Base-by-base conservation (phyloP, 768 basidiomycete species). In the Lyophyllum semitale region DNA sequence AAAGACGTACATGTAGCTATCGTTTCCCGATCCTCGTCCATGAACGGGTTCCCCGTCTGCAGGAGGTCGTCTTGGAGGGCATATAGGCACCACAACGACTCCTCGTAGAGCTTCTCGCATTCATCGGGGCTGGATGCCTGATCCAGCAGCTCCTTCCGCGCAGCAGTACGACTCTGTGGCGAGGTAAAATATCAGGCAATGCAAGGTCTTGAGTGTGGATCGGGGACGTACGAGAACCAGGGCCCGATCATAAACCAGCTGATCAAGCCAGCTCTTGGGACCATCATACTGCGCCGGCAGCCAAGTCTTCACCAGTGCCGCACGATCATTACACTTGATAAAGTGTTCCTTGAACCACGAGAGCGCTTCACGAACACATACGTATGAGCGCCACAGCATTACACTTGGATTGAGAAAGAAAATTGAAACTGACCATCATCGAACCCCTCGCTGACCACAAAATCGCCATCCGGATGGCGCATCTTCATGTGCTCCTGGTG, bases 301-400 rank as follows among this genome's bases (percentile, higher is more conserved):
- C 91, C 92, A 93, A 0, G 89, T 91, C 81, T 91, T 93, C 40
- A 93, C 89, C 17, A 91, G 70, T 44, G 92, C 87, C 17, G 93
- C 92, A 37, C 95, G 91, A 55, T 96, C 94, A 64, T 92, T 91
- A 65, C 93, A 96, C 67, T 95, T 95, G 64, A 95, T 85, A 69
- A 97, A 99, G 59, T 94, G 89, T 12, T 88, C 86, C 66, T 90
- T 91, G 74, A 97, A 95, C 95, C 95, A 99, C 49, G 84, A 73
- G 33, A 92, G 73, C 6, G 91, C 91, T 93, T 62, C 44, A 54
- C 25, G 51, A 29, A 29, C 53, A 59, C 13, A 64, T 54, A 48
- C 51, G 48, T 26, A 60, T 27, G n/a, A n/a, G n/a, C n/a, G n/a
- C n/a, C n/a, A 38, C 22, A 18, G 7, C n/a, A 9, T 30, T 54